phyloP scores from a whole-genome alignment of 2,329 filamentous ascomycete species.

The Pseudogymnoascus sp. region DNA sequence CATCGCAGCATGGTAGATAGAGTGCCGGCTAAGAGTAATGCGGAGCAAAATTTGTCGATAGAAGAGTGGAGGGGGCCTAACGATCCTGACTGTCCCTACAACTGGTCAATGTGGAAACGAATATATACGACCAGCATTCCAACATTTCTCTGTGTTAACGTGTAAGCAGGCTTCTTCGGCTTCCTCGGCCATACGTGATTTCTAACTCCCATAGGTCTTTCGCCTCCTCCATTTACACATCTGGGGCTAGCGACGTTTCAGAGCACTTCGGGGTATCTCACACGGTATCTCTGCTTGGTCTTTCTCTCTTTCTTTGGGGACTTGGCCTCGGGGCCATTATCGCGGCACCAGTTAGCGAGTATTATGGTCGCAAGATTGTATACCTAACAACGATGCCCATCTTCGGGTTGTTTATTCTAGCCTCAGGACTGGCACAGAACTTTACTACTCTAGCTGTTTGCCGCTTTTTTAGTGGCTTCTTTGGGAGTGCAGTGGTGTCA shows the following conservation, averaged over 20 bases:
- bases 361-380: constrained; percentile 26
- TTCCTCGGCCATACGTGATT: neutral
- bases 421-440: constrained; percentile 37
- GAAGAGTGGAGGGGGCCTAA: constrained; percentile 12
- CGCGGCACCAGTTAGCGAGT: constrained; percentile 52
- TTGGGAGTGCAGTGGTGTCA: constrained; percentile 19
- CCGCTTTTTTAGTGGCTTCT: constrained; percentile 24
- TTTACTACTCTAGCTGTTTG: constrained; percentile 22
- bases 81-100: constrained; percentile 31
- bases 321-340: constrained; percentile 38
- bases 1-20: neutral
- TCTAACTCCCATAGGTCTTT: constrained; percentile 35
- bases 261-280: constrained; percentile 44
- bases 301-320: constrained; percentile 52
- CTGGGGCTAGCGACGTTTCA: constrained; percentile 39
- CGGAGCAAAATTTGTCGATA: constrained; percentile 21
- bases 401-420: constrained; percentile 47
- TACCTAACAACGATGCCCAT: constrained; percentile 34
- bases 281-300: constrained; percentile 47
- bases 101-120: constrained; percentile 40
- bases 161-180: constrained; percentile 10
- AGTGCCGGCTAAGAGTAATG: constrained; percentile 9
- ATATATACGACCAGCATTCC: constrained; percentile 31
- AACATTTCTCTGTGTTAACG: constrained; percentile 31
- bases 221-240: constrained; percentile 46